Conservation (phyloP, 805 yeast species). For the Saturnispora gosingensis region DNA sequence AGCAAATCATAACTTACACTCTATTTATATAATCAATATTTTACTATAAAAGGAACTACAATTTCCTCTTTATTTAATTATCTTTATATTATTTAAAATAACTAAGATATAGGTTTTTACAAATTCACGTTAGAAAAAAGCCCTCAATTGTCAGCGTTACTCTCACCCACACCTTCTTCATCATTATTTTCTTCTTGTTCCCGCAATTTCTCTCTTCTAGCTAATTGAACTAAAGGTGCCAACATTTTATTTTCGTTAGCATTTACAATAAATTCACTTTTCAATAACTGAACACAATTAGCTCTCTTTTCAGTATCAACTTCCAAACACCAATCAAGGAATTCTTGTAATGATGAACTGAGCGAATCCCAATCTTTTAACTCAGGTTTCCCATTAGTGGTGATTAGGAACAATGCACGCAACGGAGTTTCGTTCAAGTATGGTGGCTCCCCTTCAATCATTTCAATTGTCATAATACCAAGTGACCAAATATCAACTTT, state of each 20-base stretch:
- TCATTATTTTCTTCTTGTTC: constrained; percentile 17
- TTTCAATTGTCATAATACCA: constrained; percentile 80
- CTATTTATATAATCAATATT: no score
- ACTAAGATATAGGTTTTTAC: no score
- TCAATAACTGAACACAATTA: constrained; percentile 62
- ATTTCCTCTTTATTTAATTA: no score
- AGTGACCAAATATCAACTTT: constrained; percentile 79
- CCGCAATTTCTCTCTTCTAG: constrained; percentile 51
- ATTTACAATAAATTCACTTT: constrained; percentile 53
- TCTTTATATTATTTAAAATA: no score
- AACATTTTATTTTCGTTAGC: constrained; percentile 54
- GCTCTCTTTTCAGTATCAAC: constrained; percentile 80
- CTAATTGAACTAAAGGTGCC: constrained; percentile 67
- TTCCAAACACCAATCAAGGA: constrained; percentile 68
- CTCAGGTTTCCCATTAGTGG: constrained; percentile 75
- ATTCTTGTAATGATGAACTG: constrained; percentile 53
- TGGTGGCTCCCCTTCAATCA: constrained; percentile 84
- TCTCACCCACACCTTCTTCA: neutral
- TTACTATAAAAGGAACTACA: no score
- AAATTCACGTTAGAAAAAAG: neutral
- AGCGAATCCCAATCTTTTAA: constrained; percentile 66
- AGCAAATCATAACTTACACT: no score
- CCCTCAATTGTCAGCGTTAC: neutral
- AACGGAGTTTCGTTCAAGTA: constrained; percentile 73
- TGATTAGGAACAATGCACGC: constrained; percentile 65